These are phyloP conservation scores for Echium plantagineum DNA, from an alignment of 257 asterid genomes.

Conservation along the genomic window DNA sequence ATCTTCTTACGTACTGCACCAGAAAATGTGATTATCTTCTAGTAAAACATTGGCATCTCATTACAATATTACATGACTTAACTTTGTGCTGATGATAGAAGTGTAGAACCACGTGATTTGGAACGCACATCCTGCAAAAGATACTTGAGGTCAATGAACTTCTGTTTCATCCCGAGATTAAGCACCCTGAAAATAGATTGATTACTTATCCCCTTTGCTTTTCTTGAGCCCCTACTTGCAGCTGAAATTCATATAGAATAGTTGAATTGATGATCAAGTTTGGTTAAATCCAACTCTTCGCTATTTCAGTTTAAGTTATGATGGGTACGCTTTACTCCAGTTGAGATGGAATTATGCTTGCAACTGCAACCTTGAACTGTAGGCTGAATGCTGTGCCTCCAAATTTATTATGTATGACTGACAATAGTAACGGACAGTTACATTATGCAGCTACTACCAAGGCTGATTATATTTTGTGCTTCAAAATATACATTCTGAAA, in stretches of 20 bases:
- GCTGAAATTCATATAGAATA: too few relatives aligned
- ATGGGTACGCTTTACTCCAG: not conserved
- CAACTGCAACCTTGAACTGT: constrained; percentile 2
- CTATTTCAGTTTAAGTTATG: not conserved
- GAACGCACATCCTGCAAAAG: not conserved
- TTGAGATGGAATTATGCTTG: not conserved
- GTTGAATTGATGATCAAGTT: not conserved
- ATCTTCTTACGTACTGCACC: constrained; percentile 11
- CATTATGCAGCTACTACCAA: not conserved
- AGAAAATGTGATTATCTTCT: not conserved
- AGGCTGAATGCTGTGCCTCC: not conserved
- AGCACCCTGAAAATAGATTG: not conserved
- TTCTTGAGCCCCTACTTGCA: too few relatives aligned
- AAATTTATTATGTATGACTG: not conserved
- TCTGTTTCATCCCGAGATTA: not conserved
- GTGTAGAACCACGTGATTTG: not conserved
- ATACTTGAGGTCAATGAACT: not conserved
- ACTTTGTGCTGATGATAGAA: not conserved
- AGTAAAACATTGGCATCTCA: constrained; percentile 8
- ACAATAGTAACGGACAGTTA: not conserved
- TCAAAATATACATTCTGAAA: not conserved
- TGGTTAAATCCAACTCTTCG: too few relatives aligned
- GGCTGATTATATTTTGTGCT: too few relatives aligned
- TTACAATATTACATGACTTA: not conserved
- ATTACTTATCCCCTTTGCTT: not conserved